Evolutionary conservation across 1,284 basidiomycete genomes (phyloP).

Genomic region (Cryptococcus sp.): DNA sequence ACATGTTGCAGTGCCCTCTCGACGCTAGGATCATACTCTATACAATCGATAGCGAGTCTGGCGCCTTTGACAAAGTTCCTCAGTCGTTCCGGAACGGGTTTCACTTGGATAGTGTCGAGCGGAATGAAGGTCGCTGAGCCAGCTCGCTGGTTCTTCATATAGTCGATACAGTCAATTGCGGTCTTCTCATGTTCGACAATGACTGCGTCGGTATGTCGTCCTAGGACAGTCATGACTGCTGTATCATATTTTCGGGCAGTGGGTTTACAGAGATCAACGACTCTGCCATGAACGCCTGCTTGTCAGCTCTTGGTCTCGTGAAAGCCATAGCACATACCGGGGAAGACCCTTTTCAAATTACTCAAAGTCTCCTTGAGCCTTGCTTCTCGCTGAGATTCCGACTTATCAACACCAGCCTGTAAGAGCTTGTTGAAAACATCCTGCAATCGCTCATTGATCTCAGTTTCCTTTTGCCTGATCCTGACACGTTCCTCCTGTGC

Average conservation of each 20-base stretch:
- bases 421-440: slow-evolving; percentile 78
- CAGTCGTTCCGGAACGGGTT: slow-evolving; percentile 90
- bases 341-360: slow-evolving; percentile 80
- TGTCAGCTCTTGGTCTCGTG: slow-evolving; percentile 43
- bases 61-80: slow-evolving; percentile 87
- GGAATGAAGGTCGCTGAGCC: slow-evolving; percentile 97
- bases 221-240: slow-evolving; percentile 91
- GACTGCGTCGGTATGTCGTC: slow-evolving; percentile 90
- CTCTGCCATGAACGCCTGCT: slow-evolving; percentile 74
- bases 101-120: slow-evolving; percentile 90
- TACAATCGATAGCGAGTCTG: slow-evolving; percentile 88
- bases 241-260: slow-evolving; percentile 87
- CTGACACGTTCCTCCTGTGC: slow-evolving; percentile 35
- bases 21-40: slow-evolving; percentile 77
- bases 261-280: slow-evolving; percentile 90
- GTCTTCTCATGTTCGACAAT: slow-evolving; percentile 96
- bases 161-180: slow-evolving; percentile 97
- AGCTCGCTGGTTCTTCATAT: slow-evolving; percentile 88
- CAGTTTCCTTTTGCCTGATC: slow-evolving; percentile 66
- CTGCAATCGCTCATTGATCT: slow-evolving; percentile 85
- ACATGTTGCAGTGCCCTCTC: slow-evolving; percentile 95
- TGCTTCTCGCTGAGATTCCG: slow-evolving; percentile 77
- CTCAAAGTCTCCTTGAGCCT: slow-evolving; percentile 80
- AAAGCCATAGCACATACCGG: slow-evolving; percentile 45
- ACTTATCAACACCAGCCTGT: slow-evolving; percentile 78